Base-by-base conservation (phyloP, 768 basidiomycete genomes). In the Cantharellus anzutake region DNA sequence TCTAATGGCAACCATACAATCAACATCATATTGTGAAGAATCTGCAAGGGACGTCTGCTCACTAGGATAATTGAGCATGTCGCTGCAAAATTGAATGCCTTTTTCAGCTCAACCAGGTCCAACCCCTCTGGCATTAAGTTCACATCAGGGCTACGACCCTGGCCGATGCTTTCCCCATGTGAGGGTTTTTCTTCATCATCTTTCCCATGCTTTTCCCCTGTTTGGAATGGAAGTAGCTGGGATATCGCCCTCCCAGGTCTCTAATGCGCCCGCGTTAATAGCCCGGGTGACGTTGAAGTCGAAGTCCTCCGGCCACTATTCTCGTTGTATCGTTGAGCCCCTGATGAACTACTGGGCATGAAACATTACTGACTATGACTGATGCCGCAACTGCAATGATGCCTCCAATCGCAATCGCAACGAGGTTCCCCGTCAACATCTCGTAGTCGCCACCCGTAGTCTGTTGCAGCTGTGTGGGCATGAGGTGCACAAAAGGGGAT, bases 391-490 rank as follows among this genome's bases (percentile, higher is more conserved):
- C 74, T 2, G 89, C 77, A 63, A 96, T 73, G 59, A 96, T 82
- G 2, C 78, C 88, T 4, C 89, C 87, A 7, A 86, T 74, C 37
- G 79, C 84, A 63, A 93, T 86, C 2, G 88, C 82, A 1, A 82
- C 83, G n/a, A 94, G 72, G 70, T 93, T 92, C 2, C 92, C 92
- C 0, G 88, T 82, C 14, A 96, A 75, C 89, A 96, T 93, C 66
- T 79, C 76, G 60, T 74, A 74, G 67, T 80, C 76, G 20, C 73
- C 75, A 11, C 64, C 65, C 42, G 61, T 66, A 0, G 66, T 69
- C 59, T 69, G 56, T 11, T 7, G 7, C 7, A 11, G 35, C 11
- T 42, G 42, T 42, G 5, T 5, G 5, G 38, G 38, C 7, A 11
- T 57, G 14, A 57, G 56, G 16, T 41, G 14, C 11, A 37, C 35